Percentiles rank a stretch among this genome's conserved stretches.
Evolutionary conservation across 116 monocot genomes (phyloP).

Genomic region (Cymodocea nodosa): DNA sequence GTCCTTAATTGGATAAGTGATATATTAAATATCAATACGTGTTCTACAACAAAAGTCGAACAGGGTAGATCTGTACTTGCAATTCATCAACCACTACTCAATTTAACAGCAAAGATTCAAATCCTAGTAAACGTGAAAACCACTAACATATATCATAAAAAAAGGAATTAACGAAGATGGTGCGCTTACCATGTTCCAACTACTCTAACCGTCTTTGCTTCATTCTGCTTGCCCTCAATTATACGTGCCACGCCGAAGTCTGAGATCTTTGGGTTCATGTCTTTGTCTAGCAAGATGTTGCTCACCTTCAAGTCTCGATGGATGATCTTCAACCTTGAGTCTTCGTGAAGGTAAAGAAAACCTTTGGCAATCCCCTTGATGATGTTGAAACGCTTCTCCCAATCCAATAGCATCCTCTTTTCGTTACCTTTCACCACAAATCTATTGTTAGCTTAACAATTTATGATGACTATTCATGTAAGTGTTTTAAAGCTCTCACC

Average conservation of each 20-base stretch:
- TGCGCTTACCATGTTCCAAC: slow-evolving; percentile 14
- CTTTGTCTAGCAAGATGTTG: slow-evolving; percentile 9
- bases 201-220: slow-evolving; percentile 10
- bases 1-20: too few relatives aligned
- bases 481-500: too few relatives aligned
- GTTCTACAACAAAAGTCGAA: too few relatives aligned
- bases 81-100: too few relatives aligned
- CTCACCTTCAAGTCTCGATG: slow-evolving; percentile 13
- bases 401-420: slow-evolving; percentile 7
- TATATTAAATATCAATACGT: too few relatives aligned
- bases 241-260: slow-evolving; percentile 18
- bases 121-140: too few relatives aligned
- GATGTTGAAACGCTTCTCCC: slow-evolving; percentile 12
- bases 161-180: too few relatives aligned
- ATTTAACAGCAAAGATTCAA: too few relatives aligned
- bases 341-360: slow-evolving; percentile 14
- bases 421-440: background rate
- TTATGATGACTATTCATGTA: too few relatives aligned
- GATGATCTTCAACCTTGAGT: slow-evolving; percentile 11
- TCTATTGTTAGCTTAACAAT: background rate
- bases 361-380: slow-evolving; percentile 16
- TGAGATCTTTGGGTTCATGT: slow-evolving; percentile 16
- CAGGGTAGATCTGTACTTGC: too few relatives aligned
- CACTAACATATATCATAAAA: too few relatives aligned
- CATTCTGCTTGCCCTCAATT: slow-evolving; percentile 10